These are phyloP conservation scores for Lasiodiplodia sp. DNA, from an alignment of 2,329 filamentous ascomycete genomes.

Conservation along the genomic window DNA sequence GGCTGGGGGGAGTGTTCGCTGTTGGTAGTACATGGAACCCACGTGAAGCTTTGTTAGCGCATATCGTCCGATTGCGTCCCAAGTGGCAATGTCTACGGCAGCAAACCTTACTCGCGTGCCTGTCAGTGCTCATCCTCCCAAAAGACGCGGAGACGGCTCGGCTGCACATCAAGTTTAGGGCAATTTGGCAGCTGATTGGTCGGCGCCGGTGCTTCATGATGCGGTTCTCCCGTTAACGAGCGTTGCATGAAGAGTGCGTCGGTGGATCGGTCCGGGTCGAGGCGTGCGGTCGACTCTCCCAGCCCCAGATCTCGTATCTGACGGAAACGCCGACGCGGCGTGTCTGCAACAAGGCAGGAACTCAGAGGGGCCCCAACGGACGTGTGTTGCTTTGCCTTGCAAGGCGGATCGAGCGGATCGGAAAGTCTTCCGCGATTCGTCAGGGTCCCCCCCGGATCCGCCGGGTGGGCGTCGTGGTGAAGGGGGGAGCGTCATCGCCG, in stretches of 20 bases:
- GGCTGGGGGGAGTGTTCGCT: neutral
- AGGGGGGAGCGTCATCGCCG: slow-evolving; percentile 14
- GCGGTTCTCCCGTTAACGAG: neutral
- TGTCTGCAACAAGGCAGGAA: slow-evolving; percentile 6
- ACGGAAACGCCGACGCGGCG: slow-evolving; percentile 18
- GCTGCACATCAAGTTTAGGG: neutral
- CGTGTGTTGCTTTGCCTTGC: neutral
- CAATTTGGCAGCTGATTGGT: neutral
- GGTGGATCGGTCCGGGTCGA: slow-evolving; percentile 18
- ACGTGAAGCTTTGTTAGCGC: slow-evolving; percentile 23
- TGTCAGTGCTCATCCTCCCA: neutral
- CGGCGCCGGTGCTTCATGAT: neutral
- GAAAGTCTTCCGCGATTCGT: slow-evolving; percentile 26
- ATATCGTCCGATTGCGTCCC: slow-evolving; percentile 7
- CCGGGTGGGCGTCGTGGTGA: slow-evolving; percentile 14
- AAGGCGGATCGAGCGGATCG: slow-evolving; percentile 26
- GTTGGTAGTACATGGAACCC: slow-evolving; percentile 17
- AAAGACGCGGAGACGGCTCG: neutral
- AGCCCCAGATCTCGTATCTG: slow-evolving; percentile 23
- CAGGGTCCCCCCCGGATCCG: slow-evolving; percentile 21
- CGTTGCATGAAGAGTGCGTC: slow-evolving; percentile 22
- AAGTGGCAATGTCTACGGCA: slow-evolving; percentile 11
- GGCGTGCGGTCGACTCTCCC: slow-evolving; percentile 8
- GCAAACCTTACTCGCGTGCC: slow-evolving; percentile 17
- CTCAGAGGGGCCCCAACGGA: slow-evolving; percentile 6